phyloP scores from a whole-genome alignment of 805 yeast species.

The Spathaspora passalidarum region DNA sequence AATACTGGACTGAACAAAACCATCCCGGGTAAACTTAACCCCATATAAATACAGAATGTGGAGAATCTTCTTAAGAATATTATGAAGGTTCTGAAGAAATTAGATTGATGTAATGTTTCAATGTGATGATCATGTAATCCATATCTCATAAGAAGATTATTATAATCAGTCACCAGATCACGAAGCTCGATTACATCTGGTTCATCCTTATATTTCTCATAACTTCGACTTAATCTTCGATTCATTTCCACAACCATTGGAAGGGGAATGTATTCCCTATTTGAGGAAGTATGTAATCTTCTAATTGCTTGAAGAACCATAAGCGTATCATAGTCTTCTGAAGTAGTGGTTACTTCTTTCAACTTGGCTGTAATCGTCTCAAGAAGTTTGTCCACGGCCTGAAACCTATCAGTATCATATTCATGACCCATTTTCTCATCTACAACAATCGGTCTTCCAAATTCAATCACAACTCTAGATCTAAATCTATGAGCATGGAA shows the following conservation, averaged over 20 bases:
- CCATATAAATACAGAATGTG: constrained; percentile 26
- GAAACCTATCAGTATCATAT: constrained; percentile 25
- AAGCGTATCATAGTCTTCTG: constrained; percentile 41
- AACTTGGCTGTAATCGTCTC: constrained; percentile 29
- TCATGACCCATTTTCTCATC: constrained; percentile 23
- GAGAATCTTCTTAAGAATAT: constrained; percentile 24
- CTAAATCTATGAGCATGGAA: constrained; percentile 42
- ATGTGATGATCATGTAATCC: constrained; percentile 44
- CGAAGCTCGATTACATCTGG: constrained; percentile 33
- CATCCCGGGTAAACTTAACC: constrained; percentile 36
- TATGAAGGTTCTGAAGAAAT: constrained; percentile 19
- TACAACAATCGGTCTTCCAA: constrained; percentile 39
- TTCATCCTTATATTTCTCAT: constrained; percentile 28
- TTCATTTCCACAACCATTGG: constrained; percentile 43
- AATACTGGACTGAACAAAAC: constrained; percentile 40
- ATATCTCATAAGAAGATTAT: constrained; percentile 24
- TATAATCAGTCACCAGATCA: constrained; percentile 30
- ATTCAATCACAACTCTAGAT: constrained; percentile 40
- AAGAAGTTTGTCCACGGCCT: constrained; percentile 25
- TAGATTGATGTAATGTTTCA: constrained; percentile 21
- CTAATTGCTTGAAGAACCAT: constrained; percentile 43
- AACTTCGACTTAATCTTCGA: constrained; percentile 35
- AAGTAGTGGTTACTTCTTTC: constrained; percentile 39
- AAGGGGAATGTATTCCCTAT: constrained; percentile 33
- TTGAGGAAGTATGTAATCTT: constrained; percentile 34